These are phyloP conservation scores for Luffa acutangula DNA, from an alignment of 306 rosid genomes.

Conservation along the genomic window DNA sequence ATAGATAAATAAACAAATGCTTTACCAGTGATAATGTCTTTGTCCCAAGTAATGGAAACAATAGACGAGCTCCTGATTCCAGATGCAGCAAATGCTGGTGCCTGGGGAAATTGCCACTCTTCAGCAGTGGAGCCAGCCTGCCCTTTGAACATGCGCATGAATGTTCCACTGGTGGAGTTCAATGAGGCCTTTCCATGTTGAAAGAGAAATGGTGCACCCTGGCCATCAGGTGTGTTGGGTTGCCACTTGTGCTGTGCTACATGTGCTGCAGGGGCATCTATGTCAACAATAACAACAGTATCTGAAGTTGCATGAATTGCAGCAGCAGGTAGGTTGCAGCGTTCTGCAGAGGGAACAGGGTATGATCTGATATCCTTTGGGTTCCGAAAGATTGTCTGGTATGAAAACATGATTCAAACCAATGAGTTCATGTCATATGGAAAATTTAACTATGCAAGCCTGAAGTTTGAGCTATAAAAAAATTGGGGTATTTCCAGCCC, in stretches of 20 bases:
- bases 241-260: slow-evolving; percentile 96
- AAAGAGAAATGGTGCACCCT: slow-evolving; percentile 92
- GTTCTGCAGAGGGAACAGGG: slow-evolving; percentile 66
- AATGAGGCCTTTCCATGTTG: slow-evolving; percentile 62
- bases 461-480: neutral
- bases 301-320: slow-evolving; percentile 84
- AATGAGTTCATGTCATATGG: neutral
- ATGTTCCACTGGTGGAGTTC: slow-evolving; percentile 63
- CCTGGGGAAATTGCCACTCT: slow-evolving; percentile 80
- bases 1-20: neutral
- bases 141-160: slow-evolving; percentile 81
- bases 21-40: slow-evolving; percentile 85
- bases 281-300: slow-evolving; percentile 63
- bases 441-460: neutral
- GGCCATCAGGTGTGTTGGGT: slow-evolving; percentile 96
- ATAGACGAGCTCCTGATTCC: slow-evolving; percentile 87
- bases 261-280: slow-evolving; percentile 83
- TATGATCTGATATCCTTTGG: slow-evolving; percentile 76
- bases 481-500: neutral
- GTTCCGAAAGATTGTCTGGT: slow-evolving; percentile 89
- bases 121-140: slow-evolving; percentile 52
- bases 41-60: slow-evolving; percentile 69
- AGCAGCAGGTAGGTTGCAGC: slow-evolving; percentile 93
- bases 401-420: slow-evolving; percentile 9
- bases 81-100: slow-evolving; percentile 67